Evolutionary conservation across 2,329 filamentous ascomycete genomes (phyloP), one percentile per base, ranked within the genome.

Genomic region (Pseudocercospora pini-densiflorae): DNA sequence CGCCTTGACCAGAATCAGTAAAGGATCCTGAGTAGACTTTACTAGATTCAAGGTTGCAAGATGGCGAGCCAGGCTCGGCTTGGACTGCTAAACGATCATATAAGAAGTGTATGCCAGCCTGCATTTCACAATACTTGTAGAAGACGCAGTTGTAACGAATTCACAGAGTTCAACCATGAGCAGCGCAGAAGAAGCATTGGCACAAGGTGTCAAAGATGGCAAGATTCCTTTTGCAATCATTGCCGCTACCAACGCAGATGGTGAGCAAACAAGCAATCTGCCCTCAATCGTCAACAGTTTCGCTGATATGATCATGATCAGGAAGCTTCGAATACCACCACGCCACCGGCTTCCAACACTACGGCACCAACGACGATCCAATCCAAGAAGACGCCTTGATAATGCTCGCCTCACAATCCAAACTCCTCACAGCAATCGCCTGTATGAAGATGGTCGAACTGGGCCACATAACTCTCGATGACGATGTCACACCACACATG

Each of bases 361-460:
- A 64, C 16, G 62, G 68, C 31, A 66, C 62, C 19, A 59, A 71
- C 33, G 61, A 71, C n/a, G 63, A 72, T 4, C 70, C 73, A 0
- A 70, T 79, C 31, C 49, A 73, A 40, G 67, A 75, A 24, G 73
- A 78, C 54, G 73, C 73, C 4, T 61, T 76, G 7, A 69, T 78
- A 55, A 70, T 73, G 59, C 72, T 79, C 1, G 77, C 77, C 21
- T 78, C 76, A 5, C 69, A 71, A 45, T 82, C 80, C 12, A 83
- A 83, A 62, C 74, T 89, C 2, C 67, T 87, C 61, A 81, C 86
- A 1, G 81, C 81, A 1, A 81, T 89, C 60, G 82, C 85, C 2
- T 81, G 81, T 0, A 71, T 89, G n/a, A 84, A 87, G 64, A 82
- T 84, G 54, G 84, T 88, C 1, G 86, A 88, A 40, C 79, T 83